A percentile compares a stretch with the other conserved stretches of the same genome.
phyloP scores from a whole-genome alignment of 2,329 filamentous ascomycete genomes.

The Cladosporium velox region DNA sequence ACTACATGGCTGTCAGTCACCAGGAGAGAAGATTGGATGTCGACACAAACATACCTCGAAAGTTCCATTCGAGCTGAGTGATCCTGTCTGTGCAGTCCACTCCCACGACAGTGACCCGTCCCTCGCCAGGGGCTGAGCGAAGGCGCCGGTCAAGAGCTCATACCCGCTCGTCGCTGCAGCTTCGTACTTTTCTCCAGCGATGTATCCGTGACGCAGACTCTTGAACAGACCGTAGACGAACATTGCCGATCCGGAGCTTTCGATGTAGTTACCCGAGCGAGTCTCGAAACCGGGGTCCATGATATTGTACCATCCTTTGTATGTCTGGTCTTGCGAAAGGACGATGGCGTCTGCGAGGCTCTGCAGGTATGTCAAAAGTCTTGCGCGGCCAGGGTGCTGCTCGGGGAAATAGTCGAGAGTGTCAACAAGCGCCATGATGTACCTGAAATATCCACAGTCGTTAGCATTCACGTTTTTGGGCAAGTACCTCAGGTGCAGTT shows the following conservation, averaged over 20 bases:
- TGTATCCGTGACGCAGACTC: slow-evolving; percentile 45
- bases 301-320: slow-evolving; percentile 59
- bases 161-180: slow-evolving; percentile 46
- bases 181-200: slow-evolving; percentile 25
- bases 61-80: slow-evolving; percentile 50
- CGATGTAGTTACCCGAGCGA: slow-evolving; percentile 57
- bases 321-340: slow-evolving; percentile 40
- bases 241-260: slow-evolving; percentile 59
- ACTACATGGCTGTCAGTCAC: slow-evolving; percentile 20
- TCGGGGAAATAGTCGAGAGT: slow-evolving; percentile 46
- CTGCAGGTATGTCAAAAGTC: slow-evolving; percentile 40
- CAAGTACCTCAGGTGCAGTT: neutral
- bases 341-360: slow-evolving; percentile 43
- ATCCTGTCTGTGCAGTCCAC: slow-evolving; percentile 55
- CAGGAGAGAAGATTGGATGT: neutral
- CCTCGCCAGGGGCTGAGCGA: slow-evolving; percentile 47
- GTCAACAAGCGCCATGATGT: slow-evolving; percentile 53
- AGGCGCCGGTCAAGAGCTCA: slow-evolving; percentile 46
- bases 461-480: neutral
- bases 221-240: slow-evolving; percentile 56
- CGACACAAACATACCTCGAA: slow-evolving; percentile 47
- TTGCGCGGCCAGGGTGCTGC: slow-evolving; percentile 39
- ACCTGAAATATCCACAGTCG: slow-evolving; percentile 28
- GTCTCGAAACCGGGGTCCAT: slow-evolving; percentile 49
- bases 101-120: slow-evolving; percentile 53